Base-by-base conservation (phyloP, 352 stramenopile species). In the Phytophthora pini region DNA sequence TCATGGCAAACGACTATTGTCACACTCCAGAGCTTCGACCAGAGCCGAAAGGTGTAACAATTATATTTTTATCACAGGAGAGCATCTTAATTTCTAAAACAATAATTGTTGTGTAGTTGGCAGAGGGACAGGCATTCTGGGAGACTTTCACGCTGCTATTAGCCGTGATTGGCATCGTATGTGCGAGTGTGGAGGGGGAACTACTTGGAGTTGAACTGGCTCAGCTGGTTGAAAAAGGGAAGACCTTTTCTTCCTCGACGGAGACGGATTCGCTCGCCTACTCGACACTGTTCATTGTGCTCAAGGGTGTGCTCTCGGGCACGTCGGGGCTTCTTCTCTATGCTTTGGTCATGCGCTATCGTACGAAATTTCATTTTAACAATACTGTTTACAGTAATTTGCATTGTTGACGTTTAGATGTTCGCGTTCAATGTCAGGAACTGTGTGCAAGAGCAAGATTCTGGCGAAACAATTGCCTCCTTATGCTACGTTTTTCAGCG, bases 171-270 rank as follows among this genome's bases (percentile, higher is more conserved):
- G 66, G 63, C 45, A 75, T 87, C 17, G 10, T 70, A 29, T 74
- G 66, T 46, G 80, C 68, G n/a, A 70, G 72, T 57, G 53, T 82
- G 27, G 80, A 89, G 53, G 84, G 80, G 44, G 80, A 89, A 47
- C 49, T 84, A 12, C 61, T 87, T 17, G 84, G 80, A 65, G 56
- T 51, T n/a, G 66, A 81, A 34, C 22, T 78, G 49, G 65, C 70
- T 9, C 39, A 57, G 5, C 48, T 68, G 22, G 32, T 65, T 34
- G 29, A 67, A 10, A 49, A 67, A 12, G n/a, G 58, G 15, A 43
- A 43, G 40, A 8, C 46, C 3, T 53, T 54, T 66, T 38, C 49
- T 4, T 66, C 58, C 24, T 50, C 53, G 9, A 9, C 22, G 24
- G 58, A 53, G 39, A 44, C 45, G 15, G 13, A 61, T 15, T 60